Evolutionary conservation across 768 basidiomycete genomes (phyloP).

Genomic region (Serpula lacrymans): DNA sequence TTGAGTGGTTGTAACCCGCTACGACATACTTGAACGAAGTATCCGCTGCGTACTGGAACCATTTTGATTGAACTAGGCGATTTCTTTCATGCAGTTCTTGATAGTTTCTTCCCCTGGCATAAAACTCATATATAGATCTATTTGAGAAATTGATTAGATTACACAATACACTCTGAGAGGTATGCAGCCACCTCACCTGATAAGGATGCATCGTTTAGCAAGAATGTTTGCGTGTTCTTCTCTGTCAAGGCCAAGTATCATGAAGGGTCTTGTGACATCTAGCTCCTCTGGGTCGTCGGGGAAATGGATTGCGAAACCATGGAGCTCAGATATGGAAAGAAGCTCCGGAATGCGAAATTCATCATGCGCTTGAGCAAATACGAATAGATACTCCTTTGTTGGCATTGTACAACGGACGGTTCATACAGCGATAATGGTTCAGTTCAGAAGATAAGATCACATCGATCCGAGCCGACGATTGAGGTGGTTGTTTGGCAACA

Average conservation of each 20-base stretch:
- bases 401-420: conserved; percentile 18
- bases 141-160: neutral
- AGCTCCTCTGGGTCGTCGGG: conserved; percentile 40
- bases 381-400: conserved; percentile 49
- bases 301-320: conserved; percentile 53
- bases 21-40: conserved; percentile 83
- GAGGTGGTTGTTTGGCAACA: conserved; percentile 11
- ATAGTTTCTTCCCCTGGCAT: conserved; percentile 68
- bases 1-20: conserved; percentile 69
- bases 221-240: conserved; percentile 76
- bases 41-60: conserved; percentile 57
- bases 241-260: conserved; percentile 62
- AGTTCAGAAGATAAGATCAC: neutral
- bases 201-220: conserved; percentile 72
- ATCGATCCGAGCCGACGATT: conserved; percentile 1
- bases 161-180: conserved; percentile 6
- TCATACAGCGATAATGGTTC: too few species aligned
- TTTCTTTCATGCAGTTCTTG: conserved; percentile 63
- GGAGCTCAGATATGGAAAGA: conserved; percentile 67
- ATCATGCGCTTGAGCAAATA: conserved; percentile 78
- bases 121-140: conserved; percentile 79
- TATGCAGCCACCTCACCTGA: conserved; percentile 59
- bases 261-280: conserved; percentile 63
- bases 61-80: conserved; percentile 39
- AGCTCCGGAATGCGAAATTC: conserved; percentile 87